Base-by-base conservation (phyloP, 2,329 filamentous ascomycete species). In the Colletotrichum sp. region DNA sequence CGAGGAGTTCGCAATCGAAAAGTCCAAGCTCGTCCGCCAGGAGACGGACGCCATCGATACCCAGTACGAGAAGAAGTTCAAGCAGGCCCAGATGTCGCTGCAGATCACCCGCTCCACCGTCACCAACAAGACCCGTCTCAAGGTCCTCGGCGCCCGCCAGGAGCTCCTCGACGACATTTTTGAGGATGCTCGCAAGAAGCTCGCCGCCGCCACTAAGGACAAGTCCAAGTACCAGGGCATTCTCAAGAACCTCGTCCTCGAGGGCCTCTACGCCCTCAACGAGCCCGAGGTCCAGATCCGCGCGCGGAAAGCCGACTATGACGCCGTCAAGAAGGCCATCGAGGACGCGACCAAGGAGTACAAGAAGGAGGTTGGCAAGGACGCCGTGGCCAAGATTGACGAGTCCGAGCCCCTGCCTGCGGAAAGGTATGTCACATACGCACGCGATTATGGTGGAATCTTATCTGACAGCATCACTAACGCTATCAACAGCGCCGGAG, bases 1-100 rank as follows among this genome's bases (percentile, higher is more conserved):
- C 89, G 96, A 99, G 87, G 97, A 99, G 87, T 99, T 99, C 88
- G 95, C 95, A 85, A 99, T 98, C 85, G 97, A 99, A 86, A 99
- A 99, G 89, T 97, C 96, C 82, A 98, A 98, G 90, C 95, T 99
- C 67, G 97, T 99, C 82, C 96, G 95, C 85, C 93, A 98, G 88
- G 97, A 99, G 88, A 98, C 95, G 70, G 92, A 95, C 83, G 88
- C 95, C 86, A 99, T 99, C 89, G 97, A 99, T 88, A 90, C 90
- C 79, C 89, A 94, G 81, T 99, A 98, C 91, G 95, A 96, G 88
- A 99, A 98, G 93, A 99, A 99, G 90, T 98, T 98, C 92, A 99
- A 98, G 91, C 95, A 98, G 88, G 96, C 97, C 82, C 92, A 94
- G 89, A 98, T 99, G 95, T 96, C 95, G 78, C 97, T 99, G 91